Percentiles rank a stretch among this genome's conserved stretches.
Evolutionary conservation across 139 green algal genomes (phyloP).

Genomic region (Mychonastes homosphaera): DNA sequence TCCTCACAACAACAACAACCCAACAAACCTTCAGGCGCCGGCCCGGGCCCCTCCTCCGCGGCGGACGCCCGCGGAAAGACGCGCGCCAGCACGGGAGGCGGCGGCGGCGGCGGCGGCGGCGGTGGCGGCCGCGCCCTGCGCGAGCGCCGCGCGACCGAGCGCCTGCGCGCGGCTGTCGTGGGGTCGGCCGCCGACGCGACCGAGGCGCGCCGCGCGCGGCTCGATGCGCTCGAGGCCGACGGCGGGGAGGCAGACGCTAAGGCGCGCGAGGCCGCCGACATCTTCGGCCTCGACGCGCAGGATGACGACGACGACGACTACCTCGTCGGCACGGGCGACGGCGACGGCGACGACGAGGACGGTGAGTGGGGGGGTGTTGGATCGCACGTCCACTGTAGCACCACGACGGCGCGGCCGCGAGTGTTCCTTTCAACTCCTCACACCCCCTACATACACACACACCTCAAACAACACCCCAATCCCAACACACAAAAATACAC

Average conservation of each 20-base stretch:
- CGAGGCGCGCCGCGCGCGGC: conserved; percentile 46
- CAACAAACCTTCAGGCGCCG: no score
- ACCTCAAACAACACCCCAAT: not conserved
- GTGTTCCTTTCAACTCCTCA: not conserved
- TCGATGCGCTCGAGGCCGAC: conserved; percentile 69
- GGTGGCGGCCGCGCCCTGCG: no score
- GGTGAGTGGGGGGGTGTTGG: not conserved
- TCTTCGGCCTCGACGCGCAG: conserved; percentile 27
- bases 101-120: no score
- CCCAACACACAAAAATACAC: not conserved
- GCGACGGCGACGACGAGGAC: conserved; percentile 21
- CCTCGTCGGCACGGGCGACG: conserved; percentile 28
- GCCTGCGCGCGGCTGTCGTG: no score
- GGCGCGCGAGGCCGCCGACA: conserved; percentile 26
- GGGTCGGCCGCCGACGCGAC: no score
- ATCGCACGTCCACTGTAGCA: not conserved
- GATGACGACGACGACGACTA: conserved; percentile 51
- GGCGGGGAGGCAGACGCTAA: no score
- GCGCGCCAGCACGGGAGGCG: no score
- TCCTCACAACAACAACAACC: no score
- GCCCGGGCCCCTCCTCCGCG: no score
- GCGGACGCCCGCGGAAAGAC: no score
- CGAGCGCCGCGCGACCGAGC: no score
- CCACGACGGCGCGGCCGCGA: not conserved
- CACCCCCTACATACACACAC: not conserved